phyloP scores from a whole-genome alignment of 169 alveolate genomes.

The Plasmodium blacklocki region DNA sequence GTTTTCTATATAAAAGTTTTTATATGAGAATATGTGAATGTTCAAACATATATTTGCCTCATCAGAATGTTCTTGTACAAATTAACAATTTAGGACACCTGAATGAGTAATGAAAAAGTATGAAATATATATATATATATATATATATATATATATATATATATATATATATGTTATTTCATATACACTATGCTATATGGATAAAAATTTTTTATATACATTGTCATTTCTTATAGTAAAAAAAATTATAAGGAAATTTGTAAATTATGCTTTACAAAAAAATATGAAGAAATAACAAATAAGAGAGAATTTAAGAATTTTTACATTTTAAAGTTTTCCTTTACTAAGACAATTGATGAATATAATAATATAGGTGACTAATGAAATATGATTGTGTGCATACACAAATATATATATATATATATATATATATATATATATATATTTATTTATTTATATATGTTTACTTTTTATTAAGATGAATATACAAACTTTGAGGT shows the following conservation, averaged over 20 bases:
- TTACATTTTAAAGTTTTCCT: conserved; percentile 56
- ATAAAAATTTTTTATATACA: no score
- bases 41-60: conserved; percentile 30
- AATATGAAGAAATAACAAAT: conserved; percentile 44
- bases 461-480: conserved; percentile 38
- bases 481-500: conserved; percentile 63
- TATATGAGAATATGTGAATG: conserved; percentile 72
- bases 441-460: neutral
- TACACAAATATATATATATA: neutral
- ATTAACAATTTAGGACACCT: conserved; percentile 44
- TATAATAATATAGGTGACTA: conserved; percentile 54
- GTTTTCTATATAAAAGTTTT: conserved; percentile 46
- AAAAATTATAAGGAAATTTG: conserved; percentile 27
- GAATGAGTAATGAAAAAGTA: conserved; percentile 21
- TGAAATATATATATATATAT: neutral
- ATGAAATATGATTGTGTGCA: no score
- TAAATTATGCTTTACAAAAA: conserved; percentile 36
- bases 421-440: neutral
- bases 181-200: neutral
- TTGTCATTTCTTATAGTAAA: conserved; percentile 17
- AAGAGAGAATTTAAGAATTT: conserved; percentile 60
- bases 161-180: neutral
- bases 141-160: neutral
- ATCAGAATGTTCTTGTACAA: conserved; percentile 50
- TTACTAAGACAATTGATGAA: conserved; percentile 35